Evolutionary conservation across 768 basidiomycete genomes (phyloP).

Genomic region (Suillus ampliporus): DNA sequence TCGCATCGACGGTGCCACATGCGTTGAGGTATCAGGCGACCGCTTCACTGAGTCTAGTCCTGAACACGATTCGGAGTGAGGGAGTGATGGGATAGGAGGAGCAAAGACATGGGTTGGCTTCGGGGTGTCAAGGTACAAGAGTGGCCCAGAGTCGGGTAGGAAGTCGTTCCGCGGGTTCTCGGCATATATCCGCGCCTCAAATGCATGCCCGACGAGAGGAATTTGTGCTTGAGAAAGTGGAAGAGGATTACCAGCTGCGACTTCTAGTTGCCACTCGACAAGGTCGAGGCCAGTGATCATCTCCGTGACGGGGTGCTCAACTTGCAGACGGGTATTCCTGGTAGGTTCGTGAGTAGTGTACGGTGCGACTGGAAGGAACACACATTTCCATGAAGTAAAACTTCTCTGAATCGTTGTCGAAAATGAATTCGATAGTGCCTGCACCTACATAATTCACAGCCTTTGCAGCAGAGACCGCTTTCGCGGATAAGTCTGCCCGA

Average conservation of each 20-base stretch:
- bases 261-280: conserved; percentile 94
- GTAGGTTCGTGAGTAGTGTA: background rate
- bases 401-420: conserved; percentile 84
- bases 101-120: conserved; percentile 73
- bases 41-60: conserved; percentile 25
- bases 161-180: conserved; percentile 94
- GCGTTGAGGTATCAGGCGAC: conserved; percentile 20
- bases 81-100: conserved; percentile 36
- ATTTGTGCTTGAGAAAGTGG: conserved; percentile 79
- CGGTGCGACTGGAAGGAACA: conserved; percentile 25
- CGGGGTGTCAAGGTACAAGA: conserved; percentile 84
- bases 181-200: conserved; percentile 95
- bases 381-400: conserved; percentile 98
- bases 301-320: conserved; percentile 93
- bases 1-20: conserved; percentile 68
- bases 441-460: conserved; percentile 93
- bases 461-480: conserved; percentile 90
- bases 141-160: conserved; percentile 86
- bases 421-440: conserved; percentile 96
- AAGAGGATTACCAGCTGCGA: conserved; percentile 87
- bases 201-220: conserved; percentile 90
- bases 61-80: background rate
- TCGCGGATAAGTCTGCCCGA: conserved; percentile 79
- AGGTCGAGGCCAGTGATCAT: conserved; percentile 95
- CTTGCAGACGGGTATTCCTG: conserved; percentile 87